Percentiles rank a stretch among this genome's conserved stretches.
Conservation (phyloP, 2,329 filamentous ascomycete species). For the Botrytis porri region DNA sequence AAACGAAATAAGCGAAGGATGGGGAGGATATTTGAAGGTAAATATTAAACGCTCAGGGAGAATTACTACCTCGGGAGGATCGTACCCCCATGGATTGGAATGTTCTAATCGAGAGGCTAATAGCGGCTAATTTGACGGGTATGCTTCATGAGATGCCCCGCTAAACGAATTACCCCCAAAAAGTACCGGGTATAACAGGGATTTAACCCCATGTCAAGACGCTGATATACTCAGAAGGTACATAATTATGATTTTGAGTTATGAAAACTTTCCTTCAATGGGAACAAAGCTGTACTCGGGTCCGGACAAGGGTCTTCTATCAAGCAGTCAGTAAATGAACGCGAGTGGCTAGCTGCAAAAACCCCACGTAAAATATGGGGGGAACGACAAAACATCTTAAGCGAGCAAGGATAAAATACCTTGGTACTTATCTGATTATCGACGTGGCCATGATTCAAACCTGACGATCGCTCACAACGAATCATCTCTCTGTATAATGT, state of each 20-base stretch:
- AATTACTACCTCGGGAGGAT: constrained; percentile 2
- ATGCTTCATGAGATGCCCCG: constrained; percentile 6
- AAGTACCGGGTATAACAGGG: not conserved
- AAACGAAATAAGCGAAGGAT: constrained; percentile 6
- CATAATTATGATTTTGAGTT: not conserved
- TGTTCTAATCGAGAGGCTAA: not conserved
- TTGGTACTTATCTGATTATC: constrained; percentile 15
- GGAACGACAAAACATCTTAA: not conserved
- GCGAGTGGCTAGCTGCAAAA: constrained; percentile 1
- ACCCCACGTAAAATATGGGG: constrained; percentile 11
- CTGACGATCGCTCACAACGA: not conserved
- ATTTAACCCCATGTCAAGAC: not conserved
- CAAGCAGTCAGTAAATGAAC: not conserved
- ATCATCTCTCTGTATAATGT: not conserved
- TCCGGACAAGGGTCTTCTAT: not conserved
- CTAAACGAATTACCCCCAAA: not conserved
- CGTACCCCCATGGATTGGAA: not conserved
- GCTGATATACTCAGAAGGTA: not conserved
- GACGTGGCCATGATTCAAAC: constrained; percentile 9
- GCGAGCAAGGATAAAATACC: constrained; percentile 4
- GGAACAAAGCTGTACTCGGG: constrained; percentile 10
- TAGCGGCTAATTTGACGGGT: constrained; percentile 8
- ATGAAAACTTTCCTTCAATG: constrained; percentile 6
- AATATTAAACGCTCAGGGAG: not conserved
- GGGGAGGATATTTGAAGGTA: not conserved